A percentile compares a stretch with the other conserved stretches of the same genome.
Evolutionary conservation across 2,329 filamentous ascomycete genomes (phyloP).

Genomic region (Bipolaris sorokiniana): DNA sequence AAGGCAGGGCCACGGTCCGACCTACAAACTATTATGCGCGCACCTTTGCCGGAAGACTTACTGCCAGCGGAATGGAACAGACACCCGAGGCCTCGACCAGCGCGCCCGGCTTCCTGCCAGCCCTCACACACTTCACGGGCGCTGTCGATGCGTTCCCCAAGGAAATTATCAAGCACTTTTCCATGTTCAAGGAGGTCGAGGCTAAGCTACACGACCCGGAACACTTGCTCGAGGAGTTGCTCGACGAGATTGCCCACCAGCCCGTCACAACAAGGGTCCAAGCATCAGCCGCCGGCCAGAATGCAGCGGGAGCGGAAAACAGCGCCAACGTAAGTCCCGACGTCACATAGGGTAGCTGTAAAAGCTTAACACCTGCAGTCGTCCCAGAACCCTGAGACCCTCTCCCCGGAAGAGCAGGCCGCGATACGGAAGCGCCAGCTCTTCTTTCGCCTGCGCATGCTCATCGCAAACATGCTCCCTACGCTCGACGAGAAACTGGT

Average conservation of each 20-base stretch:
- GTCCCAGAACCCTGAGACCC: conserved; percentile 34
- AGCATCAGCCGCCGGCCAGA: conserved; percentile 33
- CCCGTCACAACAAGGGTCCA: conserved; percentile 51
- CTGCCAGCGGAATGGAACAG: conserved; percentile 46
- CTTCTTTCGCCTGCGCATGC: conserved; percentile 77
- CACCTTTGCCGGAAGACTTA: conserved; percentile 50
- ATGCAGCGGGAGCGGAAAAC: conserved; percentile 46
- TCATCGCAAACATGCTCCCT: conserved; percentile 82
- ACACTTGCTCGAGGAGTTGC: conserved; percentile 77
- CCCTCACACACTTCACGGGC: conserved; percentile 81
- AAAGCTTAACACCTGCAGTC: conserved; percentile 35
- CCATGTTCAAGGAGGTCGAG: conserved; percentile 94
- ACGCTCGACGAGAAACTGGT: conserved; percentile 98
- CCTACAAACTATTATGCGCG: conserved; percentile 61
- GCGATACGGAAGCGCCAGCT: conserved; percentile 73
- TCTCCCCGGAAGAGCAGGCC: conserved; percentile 48
- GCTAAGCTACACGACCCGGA: conserved; percentile 93
- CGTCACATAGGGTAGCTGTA: conserved; percentile 31
- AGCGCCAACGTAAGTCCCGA: conserved; percentile 50
- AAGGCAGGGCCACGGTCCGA: conserved; percentile 54
- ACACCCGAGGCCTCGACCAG: conserved; percentile 46
- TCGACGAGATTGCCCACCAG: conserved; percentile 64
- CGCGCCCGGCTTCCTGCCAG: conserved; percentile 65
- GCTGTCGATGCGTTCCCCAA: conserved; percentile 90
- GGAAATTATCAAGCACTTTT: conserved; percentile 95